Evolutionary conservation across 2,329 filamentous ascomycete species (phyloP), one percentile per base, ranked within the genome.

Genomic region (Teratosphaeria gauchensis): DNA sequence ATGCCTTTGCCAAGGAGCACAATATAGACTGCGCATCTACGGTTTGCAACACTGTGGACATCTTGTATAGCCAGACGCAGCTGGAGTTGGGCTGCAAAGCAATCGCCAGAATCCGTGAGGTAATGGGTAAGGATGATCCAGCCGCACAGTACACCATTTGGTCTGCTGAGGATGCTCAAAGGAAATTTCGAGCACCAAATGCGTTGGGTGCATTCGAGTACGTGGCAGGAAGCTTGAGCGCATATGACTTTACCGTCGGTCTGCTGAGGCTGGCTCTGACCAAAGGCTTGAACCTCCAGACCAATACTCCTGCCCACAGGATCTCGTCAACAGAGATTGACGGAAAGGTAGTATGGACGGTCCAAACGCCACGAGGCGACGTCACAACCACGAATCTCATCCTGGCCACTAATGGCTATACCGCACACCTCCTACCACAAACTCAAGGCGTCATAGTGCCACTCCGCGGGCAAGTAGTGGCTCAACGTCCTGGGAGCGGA

Each of bases 31-130:
- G 81, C 65, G 83, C 85, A 64, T 78, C 76, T 55, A 65, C 71
- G 42, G 67, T 76, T 9, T 79, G 81, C 63, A 73, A 77, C 28
- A 86, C 84, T 0, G 76, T 84, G 1, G 83, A 86, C 66, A 72
- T 85, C 2, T 73, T 85, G 33, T 85, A 84, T 65, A 80, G 84
- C 59, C 59, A 72, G 19, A 67, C 59, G 8, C 71, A 77, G 54
- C 79, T 77, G 72, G 66, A 68, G 4, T 58, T 54, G 19, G 76
- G 77, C 1, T 65, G 70, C 28, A 61, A 65, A 16, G 74, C 76
- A 3, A 74, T 83, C 16, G 65, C 69, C 3, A 69, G 75, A 4
- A 80, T 84, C 76, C 73, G 71, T 30, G 70, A 68, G 9, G 72
- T 73, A 3, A 73, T 82, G 66, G 76, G 77, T 0, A 68, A 68